Evolutionary conservation across 2,329 filamentous ascomycete genomes (phyloP).

Genomic region (Biscogniauxia marginata): DNA sequence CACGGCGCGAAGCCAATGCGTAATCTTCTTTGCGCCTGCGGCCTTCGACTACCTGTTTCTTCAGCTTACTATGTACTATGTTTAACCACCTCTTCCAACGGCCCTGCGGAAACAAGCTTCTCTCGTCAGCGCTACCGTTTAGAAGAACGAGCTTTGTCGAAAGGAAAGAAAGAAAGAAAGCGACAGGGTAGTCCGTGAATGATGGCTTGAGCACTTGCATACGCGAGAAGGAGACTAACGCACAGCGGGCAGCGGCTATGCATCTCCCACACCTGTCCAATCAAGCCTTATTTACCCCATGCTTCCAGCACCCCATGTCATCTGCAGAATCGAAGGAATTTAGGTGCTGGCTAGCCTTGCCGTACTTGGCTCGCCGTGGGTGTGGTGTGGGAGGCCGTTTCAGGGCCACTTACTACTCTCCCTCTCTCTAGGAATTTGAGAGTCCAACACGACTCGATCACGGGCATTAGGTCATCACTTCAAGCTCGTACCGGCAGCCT

Average conservation of each 20-base stretch:
- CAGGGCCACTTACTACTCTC: slow-evolving; percentile 4
- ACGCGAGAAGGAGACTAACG: slow-evolving; percentile 35
- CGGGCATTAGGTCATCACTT: slow-evolving; percentile 1
- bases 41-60: not conserved
- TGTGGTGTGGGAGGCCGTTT: slow-evolving; percentile 6
- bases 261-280: slow-evolving; percentile 34
- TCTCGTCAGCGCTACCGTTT: slow-evolving; percentile 23
- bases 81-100: slow-evolving; percentile 4
- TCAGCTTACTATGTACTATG: not conserved
- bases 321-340: slow-evolving; percentile 18
- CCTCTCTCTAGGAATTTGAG: not conserved
- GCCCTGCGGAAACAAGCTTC: slow-evolving; percentile 19
- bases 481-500: not conserved
- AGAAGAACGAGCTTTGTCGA: slow-evolving; percentile 9
- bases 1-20: not conserved
- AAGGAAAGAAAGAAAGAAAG: no score
- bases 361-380: slow-evolving; percentile 4
- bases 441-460: not conserved
- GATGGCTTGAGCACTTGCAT: slow-evolving; percentile 36
- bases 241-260: slow-evolving; percentile 39
- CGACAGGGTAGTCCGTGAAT: slow-evolving; percentile 24
- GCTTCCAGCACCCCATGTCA: slow-evolving; percentile 21
- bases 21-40: not conserved
- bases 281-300: slow-evolving; percentile 30
- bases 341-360: slow-evolving; percentile 19